These are phyloP conservation scores for Collybia nuda DNA, from an alignment of 768 basidiomycete species.

Conservation along the genomic window DNA sequence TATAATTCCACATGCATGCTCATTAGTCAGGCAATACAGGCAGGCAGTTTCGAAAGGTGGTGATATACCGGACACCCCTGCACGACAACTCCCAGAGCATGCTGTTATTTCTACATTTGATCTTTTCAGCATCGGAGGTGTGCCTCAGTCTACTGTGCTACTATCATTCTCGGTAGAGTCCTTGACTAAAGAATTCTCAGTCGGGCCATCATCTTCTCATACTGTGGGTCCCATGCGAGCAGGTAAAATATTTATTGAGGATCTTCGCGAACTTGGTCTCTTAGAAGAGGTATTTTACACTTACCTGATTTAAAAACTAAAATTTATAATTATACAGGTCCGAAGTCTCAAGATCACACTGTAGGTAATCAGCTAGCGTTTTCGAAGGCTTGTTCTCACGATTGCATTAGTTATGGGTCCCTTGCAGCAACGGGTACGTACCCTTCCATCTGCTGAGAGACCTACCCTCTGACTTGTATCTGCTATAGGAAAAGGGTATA, in stretches of 20 bases:
- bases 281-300: slow-evolving; percentile 56
- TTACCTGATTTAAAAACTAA: slow-evolving; percentile 1
- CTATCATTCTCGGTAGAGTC: background rate
- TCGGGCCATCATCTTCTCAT: slow-evolving; percentile 53
- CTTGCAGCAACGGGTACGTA: slow-evolving; percentile 84
- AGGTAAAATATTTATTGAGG: slow-evolving; percentile 82
- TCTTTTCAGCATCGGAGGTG: slow-evolving; percentile 88
- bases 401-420: slow-evolving; percentile 71
- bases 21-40: too few relatives aligned
- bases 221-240: slow-evolving; percentile 78
- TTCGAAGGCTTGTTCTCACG: slow-evolving; percentile 1
- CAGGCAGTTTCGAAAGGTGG: too few relatives aligned
- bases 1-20: too few relatives aligned
- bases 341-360: slow-evolving; percentile 82
- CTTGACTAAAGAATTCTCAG: slow-evolving; percentile 19
- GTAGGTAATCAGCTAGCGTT: slow-evolving; percentile 36
- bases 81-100: slow-evolving; percentile 57
- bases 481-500: slow-evolving; percentile 71
- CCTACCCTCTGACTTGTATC: background rate
- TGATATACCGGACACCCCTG: slow-evolving; percentile 3
- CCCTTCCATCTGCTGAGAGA: background rate
- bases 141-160: slow-evolving; percentile 17
- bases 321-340: slow-evolving; percentile 43
- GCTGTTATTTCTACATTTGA: slow-evolving; percentile 95
- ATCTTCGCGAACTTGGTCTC: slow-evolving; percentile 65